phyloP scores from a whole-genome alignment of 805 yeast genomes.

The Yarrowia yakushimensis region DNA sequence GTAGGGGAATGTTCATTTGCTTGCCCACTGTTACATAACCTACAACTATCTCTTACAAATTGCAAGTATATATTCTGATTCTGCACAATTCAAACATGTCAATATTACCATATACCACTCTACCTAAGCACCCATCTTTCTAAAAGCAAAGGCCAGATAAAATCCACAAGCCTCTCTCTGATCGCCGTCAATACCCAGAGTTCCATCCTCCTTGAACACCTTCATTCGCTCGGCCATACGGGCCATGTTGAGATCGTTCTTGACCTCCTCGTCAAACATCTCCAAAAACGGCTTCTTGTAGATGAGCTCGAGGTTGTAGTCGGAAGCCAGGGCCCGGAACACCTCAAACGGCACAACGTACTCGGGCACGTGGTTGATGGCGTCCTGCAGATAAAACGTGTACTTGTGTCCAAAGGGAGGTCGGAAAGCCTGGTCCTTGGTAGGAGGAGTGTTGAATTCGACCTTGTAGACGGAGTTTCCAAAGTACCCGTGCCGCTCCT shows the following conservation, averaged over 20 bases:
- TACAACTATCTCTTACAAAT: no score
- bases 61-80: no score
- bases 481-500: slow-evolving; percentile 49
- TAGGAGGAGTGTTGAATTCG: slow-evolving; percentile 72
- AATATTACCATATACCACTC: not conserved
- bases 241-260: slow-evolving; percentile 43
- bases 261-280: slow-evolving; percentile 75
- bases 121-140: slow-evolving; percentile 28
- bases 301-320: slow-evolving; percentile 68
- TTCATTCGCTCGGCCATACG: slow-evolving; percentile 36
- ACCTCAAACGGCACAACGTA: slow-evolving; percentile 93
- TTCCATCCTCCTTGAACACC: slow-evolving; percentile 72
- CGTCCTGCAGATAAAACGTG: slow-evolving; percentile 79
- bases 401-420: slow-evolving; percentile 82
- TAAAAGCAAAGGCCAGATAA: slow-evolving; percentile 79
- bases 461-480: slow-evolving; percentile 85
- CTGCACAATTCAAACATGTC: no score
- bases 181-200: slow-evolving; percentile 80
- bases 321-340: slow-evolving; percentile 77
- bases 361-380: slow-evolving; percentile 95
- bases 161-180: slow-evolving; percentile 87
- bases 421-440: slow-evolving; percentile 67
- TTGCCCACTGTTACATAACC: no score
- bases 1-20: no score
- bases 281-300: slow-evolving; percentile 76